These are phyloP conservation scores for Carpinus viminea DNA, from an alignment of 306 rosid species.

Conservation along the genomic window DNA sequence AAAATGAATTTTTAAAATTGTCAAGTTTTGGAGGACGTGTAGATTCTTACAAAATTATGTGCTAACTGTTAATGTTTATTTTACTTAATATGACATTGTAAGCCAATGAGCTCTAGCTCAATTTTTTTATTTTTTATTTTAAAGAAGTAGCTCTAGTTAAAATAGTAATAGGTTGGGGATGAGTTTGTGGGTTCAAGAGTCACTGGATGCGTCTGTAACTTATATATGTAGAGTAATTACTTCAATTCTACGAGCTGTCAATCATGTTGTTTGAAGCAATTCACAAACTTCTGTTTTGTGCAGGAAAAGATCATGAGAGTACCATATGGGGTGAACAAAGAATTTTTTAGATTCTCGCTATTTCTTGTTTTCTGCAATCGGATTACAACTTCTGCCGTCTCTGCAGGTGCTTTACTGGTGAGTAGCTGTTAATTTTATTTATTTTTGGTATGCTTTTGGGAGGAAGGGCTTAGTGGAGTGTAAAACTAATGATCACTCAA, in stretches of 20 bases:
- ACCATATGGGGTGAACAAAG: slow-evolving; percentile 77
- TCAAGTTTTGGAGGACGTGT: not conserved
- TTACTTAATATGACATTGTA: not conserved
- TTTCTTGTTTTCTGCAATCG: slow-evolving; percentile 98
- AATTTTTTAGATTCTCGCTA: slow-evolving; percentile 70
- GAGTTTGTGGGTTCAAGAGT: not conserved
- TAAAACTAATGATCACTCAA: not conserved
- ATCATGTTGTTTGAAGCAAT: not conserved
- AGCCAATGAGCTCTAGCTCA: not conserved
- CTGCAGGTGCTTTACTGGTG: slow-evolving; percentile 83
- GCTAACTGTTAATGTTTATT: not conserved
- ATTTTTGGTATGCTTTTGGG: not conserved
- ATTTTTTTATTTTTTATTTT: no score
- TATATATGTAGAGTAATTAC: not conserved
- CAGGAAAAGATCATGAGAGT: slow-evolving; percentile 99
- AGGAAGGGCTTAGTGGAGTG: not conserved
- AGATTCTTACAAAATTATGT: not conserved
- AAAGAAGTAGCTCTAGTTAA: no score
- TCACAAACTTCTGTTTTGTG: slow-evolving; percentile 26
- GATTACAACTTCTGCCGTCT: slow-evolving; percentile 82
- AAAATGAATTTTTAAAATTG: not conserved
- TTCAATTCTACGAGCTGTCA: not conserved
- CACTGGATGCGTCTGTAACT: not conserved
- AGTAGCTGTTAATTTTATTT: slow-evolving; percentile 20
- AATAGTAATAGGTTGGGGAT: not conserved